phyloP scores from a whole-genome alignment of 768 basidiomycete species.

The Mycena amicta region DNA sequence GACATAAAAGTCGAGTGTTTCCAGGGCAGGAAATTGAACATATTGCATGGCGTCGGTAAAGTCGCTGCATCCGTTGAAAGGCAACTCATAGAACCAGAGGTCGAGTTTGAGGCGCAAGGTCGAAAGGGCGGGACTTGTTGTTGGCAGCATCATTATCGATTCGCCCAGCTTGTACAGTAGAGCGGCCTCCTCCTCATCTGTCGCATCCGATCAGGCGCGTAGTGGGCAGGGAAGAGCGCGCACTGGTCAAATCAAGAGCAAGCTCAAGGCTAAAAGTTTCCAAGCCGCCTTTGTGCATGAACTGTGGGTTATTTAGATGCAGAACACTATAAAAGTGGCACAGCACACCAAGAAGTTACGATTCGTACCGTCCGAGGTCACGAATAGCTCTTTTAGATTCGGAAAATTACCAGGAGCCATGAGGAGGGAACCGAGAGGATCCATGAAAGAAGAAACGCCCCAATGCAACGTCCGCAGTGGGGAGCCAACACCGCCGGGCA shows the following conservation, averaged over 20 bases:
- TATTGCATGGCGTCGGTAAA: neutral
- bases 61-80: neutral
- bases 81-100: neutral
- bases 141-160: neutral
- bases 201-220: neutral
- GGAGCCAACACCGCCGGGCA: neutral
- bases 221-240: neutral
- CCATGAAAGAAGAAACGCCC: neutral
- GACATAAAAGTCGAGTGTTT: neutral
- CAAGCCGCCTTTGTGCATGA: neutral
- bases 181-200: neutral
- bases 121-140: neutral
- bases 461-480: neutral
- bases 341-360: neutral
- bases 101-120: neutral
- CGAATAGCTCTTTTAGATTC: neutral
- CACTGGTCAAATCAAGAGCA: neutral
- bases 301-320: neutral
- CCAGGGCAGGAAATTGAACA: neutral
- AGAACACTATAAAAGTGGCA: neutral
- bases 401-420: neutral
- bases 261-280: neutral
- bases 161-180: neutral
- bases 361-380: neutral
- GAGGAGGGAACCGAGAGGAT: neutral